Percentiles rank a stretch among this genome's conserved stretches.
phyloP scores from a whole-genome alignment of 306 rosid genomes.

The Quercus dentata region DNA sequence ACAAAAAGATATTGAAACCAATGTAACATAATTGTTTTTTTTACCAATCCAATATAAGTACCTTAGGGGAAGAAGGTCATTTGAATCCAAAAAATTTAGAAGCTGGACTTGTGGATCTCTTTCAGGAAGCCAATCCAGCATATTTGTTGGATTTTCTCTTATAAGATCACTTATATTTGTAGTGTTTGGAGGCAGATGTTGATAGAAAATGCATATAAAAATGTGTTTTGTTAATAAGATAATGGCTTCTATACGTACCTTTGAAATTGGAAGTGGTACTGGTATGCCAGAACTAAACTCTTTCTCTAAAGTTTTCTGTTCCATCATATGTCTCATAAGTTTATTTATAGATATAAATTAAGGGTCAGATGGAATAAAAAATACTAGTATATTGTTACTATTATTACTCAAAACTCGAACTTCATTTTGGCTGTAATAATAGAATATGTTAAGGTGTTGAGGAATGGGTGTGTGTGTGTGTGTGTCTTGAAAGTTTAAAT shows the following conservation, averaged over 20 bases:
- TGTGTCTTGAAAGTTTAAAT: no score
- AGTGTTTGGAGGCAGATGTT: constrained; percentile 15
- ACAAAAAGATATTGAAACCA: not conserved
- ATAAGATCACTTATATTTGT: constrained; percentile 26
- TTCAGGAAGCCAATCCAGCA: constrained; percentile 36
- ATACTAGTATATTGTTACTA: not conserved
- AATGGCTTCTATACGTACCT: constrained; percentile 24
- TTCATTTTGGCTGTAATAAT: no score
- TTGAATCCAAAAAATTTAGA: constrained; percentile 38
- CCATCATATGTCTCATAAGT: not conserved
- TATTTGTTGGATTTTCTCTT: constrained; percentile 21
- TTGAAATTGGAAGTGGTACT: not conserved
- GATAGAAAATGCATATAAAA: no score
- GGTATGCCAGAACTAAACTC: constrained; percentile 18
- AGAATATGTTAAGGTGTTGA: no score
- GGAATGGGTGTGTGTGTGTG: no score
- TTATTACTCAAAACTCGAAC: no score
- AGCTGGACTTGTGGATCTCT: constrained; percentile 38
- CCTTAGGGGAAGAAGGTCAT: constrained; percentile 41
- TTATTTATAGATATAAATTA: not conserved
- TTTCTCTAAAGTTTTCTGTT: constrained; percentile 40
- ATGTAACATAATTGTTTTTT: not conserved
- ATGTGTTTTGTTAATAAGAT: not conserved
- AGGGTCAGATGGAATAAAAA: not conserved
- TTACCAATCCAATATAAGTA: constrained; percentile 4